Conservation (phyloP, 371 early-diverging fungal species). For the Zychaea mexicana region DNA sequence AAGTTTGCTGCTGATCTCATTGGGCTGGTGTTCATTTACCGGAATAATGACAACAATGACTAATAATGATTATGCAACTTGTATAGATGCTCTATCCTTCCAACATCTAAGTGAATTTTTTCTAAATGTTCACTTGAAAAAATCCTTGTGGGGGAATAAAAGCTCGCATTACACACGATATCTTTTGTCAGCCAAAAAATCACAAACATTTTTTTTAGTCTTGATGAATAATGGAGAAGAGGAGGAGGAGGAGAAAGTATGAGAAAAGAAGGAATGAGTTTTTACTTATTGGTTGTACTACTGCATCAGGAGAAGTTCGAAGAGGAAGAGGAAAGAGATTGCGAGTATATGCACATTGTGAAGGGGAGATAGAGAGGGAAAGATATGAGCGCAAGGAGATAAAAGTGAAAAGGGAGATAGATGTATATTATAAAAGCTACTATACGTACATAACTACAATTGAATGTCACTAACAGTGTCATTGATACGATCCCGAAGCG, state of each 20-base stretch:
- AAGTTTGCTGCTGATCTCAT: no score
- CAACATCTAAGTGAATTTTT: constrained; percentile 65
- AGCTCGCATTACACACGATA: constrained; percentile 3
- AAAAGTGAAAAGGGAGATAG: no score
- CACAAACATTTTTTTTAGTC: neutral
- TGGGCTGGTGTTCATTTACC: no score
- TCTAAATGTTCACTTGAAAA: constrained; percentile 7
- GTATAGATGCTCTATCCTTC: constrained; percentile 92
- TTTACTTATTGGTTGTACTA: no score
- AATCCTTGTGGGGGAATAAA: constrained; percentile 7
- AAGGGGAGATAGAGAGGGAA: no score
- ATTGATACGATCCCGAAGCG: constrained; percentile 50
- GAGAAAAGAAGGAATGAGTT: neutral
- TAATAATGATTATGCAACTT: constrained; percentile 2
- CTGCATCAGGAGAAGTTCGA: no score
- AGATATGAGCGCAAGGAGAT: no score
- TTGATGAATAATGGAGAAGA: no score
- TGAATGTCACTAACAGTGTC: constrained; percentile 39
- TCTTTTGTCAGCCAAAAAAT: constrained; percentile 1
- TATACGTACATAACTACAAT: no score
- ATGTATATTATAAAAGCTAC: no score
- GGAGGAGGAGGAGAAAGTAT: constrained; percentile 1
- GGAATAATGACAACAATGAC: neutral
- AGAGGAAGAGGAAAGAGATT: neutral
- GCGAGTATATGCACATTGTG: neutral